These are phyloP conservation scores for Jatropha curcas DNA, from an alignment of 345 rosid species.

Conservation along the genomic window DNA sequence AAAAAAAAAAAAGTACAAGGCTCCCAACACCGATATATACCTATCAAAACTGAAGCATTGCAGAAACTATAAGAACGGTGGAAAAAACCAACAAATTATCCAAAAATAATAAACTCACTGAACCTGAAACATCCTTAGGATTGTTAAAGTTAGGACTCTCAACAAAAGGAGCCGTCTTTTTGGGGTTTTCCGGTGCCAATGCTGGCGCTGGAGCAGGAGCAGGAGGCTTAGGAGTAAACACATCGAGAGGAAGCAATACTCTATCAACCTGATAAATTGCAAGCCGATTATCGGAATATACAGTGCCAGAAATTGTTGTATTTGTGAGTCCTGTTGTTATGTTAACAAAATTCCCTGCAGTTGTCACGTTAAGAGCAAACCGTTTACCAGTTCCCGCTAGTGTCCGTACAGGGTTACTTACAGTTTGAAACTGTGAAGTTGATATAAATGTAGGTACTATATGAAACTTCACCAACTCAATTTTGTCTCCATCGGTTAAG, in stretches of 20 bases:
- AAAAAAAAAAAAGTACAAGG: background rate
- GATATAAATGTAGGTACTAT: conserved; percentile 32
- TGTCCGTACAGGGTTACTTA: conserved; percentile 41
- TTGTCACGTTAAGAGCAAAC: conserved; percentile 35
- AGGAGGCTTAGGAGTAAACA: conserved; percentile 17
- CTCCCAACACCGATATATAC: background rate
- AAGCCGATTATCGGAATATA: conserved; percentile 27
- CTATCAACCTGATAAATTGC: conserved; percentile 37
- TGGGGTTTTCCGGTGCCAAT: conserved; percentile 13
- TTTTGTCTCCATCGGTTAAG: conserved; percentile 28
- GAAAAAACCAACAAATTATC: background rate
- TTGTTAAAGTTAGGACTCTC: background rate
- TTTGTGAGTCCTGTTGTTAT: conserved; percentile 33
- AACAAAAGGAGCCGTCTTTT: background rate
- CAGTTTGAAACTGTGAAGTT: conserved; percentile 38
- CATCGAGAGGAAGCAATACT: conserved; percentile 35
- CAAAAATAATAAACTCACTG: background rate
- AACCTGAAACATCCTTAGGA: conserved; percentile 1
- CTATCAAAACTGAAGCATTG: background rate
- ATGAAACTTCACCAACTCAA: conserved; percentile 39
- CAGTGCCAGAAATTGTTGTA: conserved; percentile 29
- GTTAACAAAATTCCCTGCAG: conserved; percentile 10
- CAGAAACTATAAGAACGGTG: background rate
- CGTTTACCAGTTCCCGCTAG: conserved; percentile 33
- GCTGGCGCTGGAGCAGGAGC: conserved; percentile 18